Base-by-base conservation (phyloP, 495 filamentous ascomycete species). In the Aspergillus baeticus region DNA sequence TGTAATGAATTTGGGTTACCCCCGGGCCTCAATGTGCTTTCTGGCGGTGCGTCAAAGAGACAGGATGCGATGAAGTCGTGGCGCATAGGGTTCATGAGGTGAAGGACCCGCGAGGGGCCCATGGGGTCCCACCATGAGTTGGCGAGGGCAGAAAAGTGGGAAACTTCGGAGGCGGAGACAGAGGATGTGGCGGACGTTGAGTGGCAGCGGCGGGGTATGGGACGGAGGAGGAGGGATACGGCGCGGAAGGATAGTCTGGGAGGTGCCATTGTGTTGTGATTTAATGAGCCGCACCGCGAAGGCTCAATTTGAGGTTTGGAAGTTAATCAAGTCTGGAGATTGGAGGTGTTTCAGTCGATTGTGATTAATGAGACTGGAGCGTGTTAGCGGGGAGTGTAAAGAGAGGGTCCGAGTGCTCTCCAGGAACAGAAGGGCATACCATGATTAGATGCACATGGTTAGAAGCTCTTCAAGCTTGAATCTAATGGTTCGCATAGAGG, bases 101-200 rank as follows among this genome's bases (percentile, higher is more conserved):
- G 95, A 2, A 98, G 86, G 58, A 96, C 85, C 13, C 92, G 85
- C 0, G 91, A 97, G 17, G 91, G 85, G 50, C 94, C 94, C 72
- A 95, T 86, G 2, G 94, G 90, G 73, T 98, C 95, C 94, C 94
- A 98, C 94, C 94, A 98, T 63, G 85, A 86, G 62, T 87, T 89
- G 65, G 95, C 94, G 57, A 98, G 90, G 58, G 85, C 82, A 64
- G 90, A 89, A 81, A 98, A 98, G 76, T 98, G 94, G 37, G 90
- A 87, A 55, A 98, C 79, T 77, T 98, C 94, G 64, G 84, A 79
- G 48, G 87, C 82, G 67, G 92, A 92, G 71, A 98, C 88, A 62
- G 88, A 86, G 26, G 85, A 86, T 55, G 82, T 73, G 37, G 69
- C 10, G 22, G 26, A 29, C 26, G 45, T 49, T 36, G 45, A 69